Percentiles rank a stretch among this genome's conserved stretches.
These are phyloP conservation scores for Colletotrichum plurivorum DNA, from an alignment of 2,329 filamentous ascomycete species.

Conservation along the genomic window DNA sequence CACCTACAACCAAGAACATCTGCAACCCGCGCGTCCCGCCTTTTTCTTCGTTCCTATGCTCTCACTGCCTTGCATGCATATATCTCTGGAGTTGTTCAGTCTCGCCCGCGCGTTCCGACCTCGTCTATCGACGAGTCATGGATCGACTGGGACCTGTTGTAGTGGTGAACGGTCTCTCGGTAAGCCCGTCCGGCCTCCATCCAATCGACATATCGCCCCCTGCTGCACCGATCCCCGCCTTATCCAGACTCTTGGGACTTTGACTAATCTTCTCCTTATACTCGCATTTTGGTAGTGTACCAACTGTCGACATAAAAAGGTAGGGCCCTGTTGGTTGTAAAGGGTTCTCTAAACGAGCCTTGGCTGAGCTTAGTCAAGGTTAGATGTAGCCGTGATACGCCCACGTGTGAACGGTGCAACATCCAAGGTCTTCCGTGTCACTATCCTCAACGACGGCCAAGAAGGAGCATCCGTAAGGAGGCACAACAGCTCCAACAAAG, in stretches of 20 bases:
- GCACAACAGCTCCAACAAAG: constrained; percentile 36
- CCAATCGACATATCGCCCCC: too few species aligned
- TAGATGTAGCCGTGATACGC: constrained; percentile 48
- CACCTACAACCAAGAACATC: background rate
- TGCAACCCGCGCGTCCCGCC: too few species aligned
- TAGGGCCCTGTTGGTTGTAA: background rate
- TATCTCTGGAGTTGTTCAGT: too few species aligned
- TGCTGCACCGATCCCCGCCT: too few species aligned
- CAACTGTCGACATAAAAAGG: constrained; percentile 33
- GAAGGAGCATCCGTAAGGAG: constrained; percentile 42
- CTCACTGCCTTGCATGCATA: too few species aligned
- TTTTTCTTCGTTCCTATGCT: too few species aligned
- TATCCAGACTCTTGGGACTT: background rate
- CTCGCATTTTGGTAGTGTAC: constrained; percentile 14
- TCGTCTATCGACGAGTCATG: background rate
- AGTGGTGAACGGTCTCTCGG: constrained; percentile 32
- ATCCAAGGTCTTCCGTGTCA: constrained; percentile 45
- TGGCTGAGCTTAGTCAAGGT: constrained; percentile 40
- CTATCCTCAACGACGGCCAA: constrained; percentile 45
- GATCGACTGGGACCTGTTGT: constrained; percentile 20
- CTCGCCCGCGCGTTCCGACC: too few species aligned
- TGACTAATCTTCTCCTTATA: background rate
- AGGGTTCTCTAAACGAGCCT: background rate
- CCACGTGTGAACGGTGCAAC: constrained; percentile 47
- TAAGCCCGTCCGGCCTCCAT: constrained; percentile 5